Evolutionary conservation across 371 early-diverging fungal species (phyloP).

Genomic region (Apophysomyces elegans): DNA sequence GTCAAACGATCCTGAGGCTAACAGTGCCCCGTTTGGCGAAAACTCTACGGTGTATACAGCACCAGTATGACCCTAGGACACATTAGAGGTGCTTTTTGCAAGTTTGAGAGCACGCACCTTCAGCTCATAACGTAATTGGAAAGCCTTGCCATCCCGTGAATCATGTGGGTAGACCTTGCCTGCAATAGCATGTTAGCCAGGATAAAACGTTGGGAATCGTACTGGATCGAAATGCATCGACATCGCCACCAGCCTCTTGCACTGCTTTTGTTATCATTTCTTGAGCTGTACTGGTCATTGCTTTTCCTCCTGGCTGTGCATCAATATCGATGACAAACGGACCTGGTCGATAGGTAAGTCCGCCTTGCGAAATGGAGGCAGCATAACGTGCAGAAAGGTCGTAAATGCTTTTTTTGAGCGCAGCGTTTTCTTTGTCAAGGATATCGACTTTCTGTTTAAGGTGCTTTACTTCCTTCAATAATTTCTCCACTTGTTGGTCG

Average conservation of each 20-base stretch:
- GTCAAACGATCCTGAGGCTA: conserved; percentile 91
- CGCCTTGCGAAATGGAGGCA: conserved; percentile 54
- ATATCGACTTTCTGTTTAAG: conserved; percentile 79
- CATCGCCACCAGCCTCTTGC: conserved; percentile 50
- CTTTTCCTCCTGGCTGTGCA: conserved; percentile 16
- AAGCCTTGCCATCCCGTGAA: conserved; percentile 50
- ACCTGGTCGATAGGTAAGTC: conserved; percentile 37
- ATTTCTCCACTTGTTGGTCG: conserved; percentile 63
- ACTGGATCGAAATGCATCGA: conserved; percentile 43
- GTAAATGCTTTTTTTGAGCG: conserved; percentile 83
- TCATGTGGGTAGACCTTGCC: conserved; percentile 14
- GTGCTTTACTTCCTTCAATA: conserved; percentile 72
- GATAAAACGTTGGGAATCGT: not conserved
- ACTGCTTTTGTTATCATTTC: conserved; percentile 55
- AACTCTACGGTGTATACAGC: conserved; percentile 87
- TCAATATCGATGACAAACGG: conserved; percentile 52
- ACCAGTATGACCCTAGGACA: conserved; percentile 79
- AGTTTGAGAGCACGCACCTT: conserved; percentile 28
- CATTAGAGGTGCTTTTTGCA: not conserved
- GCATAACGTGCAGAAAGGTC: conserved; percentile 82
- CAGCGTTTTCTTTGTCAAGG: conserved; percentile 83
- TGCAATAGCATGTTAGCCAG: not conserved
- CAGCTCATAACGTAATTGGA: conserved; percentile 56
- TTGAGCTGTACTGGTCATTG: conserved; percentile 33
- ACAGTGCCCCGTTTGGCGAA: conserved; percentile 77